These are phyloP conservation scores for Chlorella vulgaris DNA, from an alignment of 139 green algal genomes.

Conservation along the genomic window DNA sequence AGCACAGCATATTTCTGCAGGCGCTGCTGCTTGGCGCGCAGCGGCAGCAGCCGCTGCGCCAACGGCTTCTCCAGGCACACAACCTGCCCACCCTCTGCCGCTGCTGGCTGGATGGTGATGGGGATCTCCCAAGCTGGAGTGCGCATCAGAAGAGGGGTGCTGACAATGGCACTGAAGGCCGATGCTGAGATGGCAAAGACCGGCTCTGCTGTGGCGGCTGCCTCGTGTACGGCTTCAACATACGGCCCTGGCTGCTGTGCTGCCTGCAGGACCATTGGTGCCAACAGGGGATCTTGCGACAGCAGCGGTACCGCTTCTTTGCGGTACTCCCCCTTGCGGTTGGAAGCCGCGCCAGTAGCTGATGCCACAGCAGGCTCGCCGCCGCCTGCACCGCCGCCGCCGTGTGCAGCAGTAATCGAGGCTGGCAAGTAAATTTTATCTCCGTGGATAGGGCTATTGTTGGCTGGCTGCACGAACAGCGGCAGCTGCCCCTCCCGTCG, in stretches of 20 bases:
- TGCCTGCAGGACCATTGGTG: neutral
- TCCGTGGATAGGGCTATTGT: neutral
- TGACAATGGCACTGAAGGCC: neutral
- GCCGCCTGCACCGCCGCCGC: neutral
- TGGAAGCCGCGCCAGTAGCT: neutral
- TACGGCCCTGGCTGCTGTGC: neutral
- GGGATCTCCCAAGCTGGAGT: conserved; percentile 26
- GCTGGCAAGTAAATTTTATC: conserved; percentile 15
- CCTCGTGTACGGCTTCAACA: neutral
- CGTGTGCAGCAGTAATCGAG: neutral
- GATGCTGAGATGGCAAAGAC: conserved; percentile 9
- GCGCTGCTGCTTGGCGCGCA: conserved; percentile 37
- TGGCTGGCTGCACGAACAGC: neutral
- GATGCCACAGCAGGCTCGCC: too few relatives aligned
- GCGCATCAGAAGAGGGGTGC: neutral
- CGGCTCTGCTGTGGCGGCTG: conserved; percentile 3
- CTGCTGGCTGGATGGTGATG: conserved; percentile 1
- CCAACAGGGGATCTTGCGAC: neutral
- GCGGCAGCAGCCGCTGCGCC: neutral
- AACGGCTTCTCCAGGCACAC: conserved; percentile 46
- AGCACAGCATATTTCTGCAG: conserved; percentile 52
- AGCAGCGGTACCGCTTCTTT: conserved; percentile 17
- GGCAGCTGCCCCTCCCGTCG: neutral
- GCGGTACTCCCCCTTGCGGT: conserved; percentile 5
- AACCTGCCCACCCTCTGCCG: neutral